Conservation (phyloP, 2,329 filamentous ascomycete genomes). For the Mariannaea sp. region DNA sequence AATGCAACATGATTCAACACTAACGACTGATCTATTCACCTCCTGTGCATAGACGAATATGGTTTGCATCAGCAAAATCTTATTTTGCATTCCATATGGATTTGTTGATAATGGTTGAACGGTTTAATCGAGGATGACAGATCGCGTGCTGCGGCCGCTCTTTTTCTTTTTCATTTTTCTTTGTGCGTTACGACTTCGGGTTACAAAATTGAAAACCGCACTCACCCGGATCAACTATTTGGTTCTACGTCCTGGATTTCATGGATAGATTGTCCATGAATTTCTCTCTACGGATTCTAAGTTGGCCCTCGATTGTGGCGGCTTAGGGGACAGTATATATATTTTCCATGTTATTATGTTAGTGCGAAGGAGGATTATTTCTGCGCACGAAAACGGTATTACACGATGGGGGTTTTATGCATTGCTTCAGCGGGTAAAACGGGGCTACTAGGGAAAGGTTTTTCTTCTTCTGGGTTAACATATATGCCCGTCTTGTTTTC, state of each 20-base stretch:
- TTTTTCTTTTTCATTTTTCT: slow-evolving; percentile 20
- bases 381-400: slow-evolving; percentile 38
- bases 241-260: slow-evolving; percentile 16
- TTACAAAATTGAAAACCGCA: slow-evolving; percentile 2
- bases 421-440: slow-evolving; percentile 47
- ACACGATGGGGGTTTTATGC: slow-evolving; percentile 44
- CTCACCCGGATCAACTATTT: slow-evolving; percentile 16
- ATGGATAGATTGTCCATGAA: neutral
- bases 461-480: slow-evolving; percentile 23
- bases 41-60: slow-evolving; percentile 2
- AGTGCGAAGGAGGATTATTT: slow-evolving; percentile 28
- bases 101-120: slow-evolving; percentile 12
- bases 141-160: slow-evolving; percentile 18
- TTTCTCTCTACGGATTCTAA: neutral
- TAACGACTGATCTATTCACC: neutral
- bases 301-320: slow-evolving; percentile 20
- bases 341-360: slow-evolving; percentile 28
- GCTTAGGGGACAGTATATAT: slow-evolving; percentile 41
- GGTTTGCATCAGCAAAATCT: neutral
- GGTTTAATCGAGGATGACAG: slow-evolving; percentile 20
- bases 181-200: slow-evolving; percentile 25
- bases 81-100: slow-evolving; percentile 7
- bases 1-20: slow-evolving; percentile 6
- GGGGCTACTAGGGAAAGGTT: slow-evolving; percentile 34
- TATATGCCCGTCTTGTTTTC: slow-evolving; percentile 26